Evolutionary conservation across 139 green algal species (phyloP), one percentile per base, ranked within the genome.

Genomic region (Yamagishiella unicocca): DNA sequence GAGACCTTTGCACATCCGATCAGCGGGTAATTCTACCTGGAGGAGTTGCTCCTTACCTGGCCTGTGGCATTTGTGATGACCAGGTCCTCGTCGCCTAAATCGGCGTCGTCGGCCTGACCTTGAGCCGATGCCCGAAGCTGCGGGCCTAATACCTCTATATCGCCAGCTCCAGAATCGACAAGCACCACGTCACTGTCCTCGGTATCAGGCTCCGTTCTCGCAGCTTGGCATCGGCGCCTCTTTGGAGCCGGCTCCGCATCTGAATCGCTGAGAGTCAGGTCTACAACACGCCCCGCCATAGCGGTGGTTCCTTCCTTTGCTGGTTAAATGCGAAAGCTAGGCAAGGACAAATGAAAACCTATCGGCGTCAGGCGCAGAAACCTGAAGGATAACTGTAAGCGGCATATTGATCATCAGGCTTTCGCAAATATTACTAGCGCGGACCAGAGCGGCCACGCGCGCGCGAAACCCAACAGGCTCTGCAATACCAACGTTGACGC

Each of bases 1-100:
- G 31, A 10, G 73, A 17, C 12, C 45, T 12, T 42, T 8, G 38
- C 35, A 37, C 2, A 71, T 71, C 24, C 61, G n/a, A n/a, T n/a
- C n/a, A n/a, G 50, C 12, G 12, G 50, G 50, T 58, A 58, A 58
- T 58, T 17, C 50, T 58, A 25, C n/a, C 50, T 58, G 50, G 50
- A 58, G 50, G 50, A 58, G 31, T 58, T 1, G 22, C 37, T 78
- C 4, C 72, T 29, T 64, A 87, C 81, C 66, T 78, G 43, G 8
- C 81, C 81, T 4, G 33, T 70, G 7, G 46, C 5, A 5, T 33
- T 45, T 2, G 66, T 79, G 1, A 87, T 64, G 1, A 87, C 1
- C 3, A 87, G 31, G n/a, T 87, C 81, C 22, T 87, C 81, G 6
- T 87, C 66, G 2, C 72, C 81, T 5, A 85, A n/a, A 19, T 85